phyloP scores from a whole-genome alignment of 2,329 filamentous ascomycete species.

The Akanthomyces uredinophilus region DNA sequence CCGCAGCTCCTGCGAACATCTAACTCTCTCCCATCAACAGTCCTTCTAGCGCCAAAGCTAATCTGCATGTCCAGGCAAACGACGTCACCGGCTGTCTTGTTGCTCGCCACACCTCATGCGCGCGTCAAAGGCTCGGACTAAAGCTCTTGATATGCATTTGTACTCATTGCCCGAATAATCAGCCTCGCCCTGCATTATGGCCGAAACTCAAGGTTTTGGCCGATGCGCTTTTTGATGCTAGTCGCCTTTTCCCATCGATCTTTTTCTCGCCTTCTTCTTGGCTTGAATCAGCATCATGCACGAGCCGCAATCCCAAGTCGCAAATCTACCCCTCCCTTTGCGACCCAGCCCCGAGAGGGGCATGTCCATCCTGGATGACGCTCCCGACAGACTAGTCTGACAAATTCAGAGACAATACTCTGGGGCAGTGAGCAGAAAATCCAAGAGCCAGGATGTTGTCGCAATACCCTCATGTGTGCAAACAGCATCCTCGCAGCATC shows the following conservation, averaged over 20 bases:
- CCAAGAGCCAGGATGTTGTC: background rate
- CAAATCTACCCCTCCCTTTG: constrained; percentile 3
- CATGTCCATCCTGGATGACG: background rate
- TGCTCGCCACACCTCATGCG: background rate
- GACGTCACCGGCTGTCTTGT: constrained; percentile 5
- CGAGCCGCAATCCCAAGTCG: background rate
- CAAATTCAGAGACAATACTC: background rate
- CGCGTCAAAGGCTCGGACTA: background rate
- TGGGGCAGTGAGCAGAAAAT: background rate
- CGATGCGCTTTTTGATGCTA: background rate
- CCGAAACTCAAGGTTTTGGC: background rate
- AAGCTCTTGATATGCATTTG: background rate
- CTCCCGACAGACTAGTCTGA: background rate
- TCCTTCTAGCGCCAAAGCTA: constrained; percentile 10
- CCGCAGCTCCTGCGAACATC: background rate
- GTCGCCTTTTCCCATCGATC: background rate
- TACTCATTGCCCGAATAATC: background rate
- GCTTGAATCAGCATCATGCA: background rate
- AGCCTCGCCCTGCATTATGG: background rate
- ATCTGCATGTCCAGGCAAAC: constrained; percentile 8
- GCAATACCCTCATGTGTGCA: background rate
- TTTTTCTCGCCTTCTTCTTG: constrained; percentile 6
- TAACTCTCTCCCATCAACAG: background rate
- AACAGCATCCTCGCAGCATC: background rate
- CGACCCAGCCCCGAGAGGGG: background rate